Evolutionary conservation across 305 asterid species (phyloP), one percentile per base, ranked within the genome.

Genomic region (Fraxinus greggii): DNA sequence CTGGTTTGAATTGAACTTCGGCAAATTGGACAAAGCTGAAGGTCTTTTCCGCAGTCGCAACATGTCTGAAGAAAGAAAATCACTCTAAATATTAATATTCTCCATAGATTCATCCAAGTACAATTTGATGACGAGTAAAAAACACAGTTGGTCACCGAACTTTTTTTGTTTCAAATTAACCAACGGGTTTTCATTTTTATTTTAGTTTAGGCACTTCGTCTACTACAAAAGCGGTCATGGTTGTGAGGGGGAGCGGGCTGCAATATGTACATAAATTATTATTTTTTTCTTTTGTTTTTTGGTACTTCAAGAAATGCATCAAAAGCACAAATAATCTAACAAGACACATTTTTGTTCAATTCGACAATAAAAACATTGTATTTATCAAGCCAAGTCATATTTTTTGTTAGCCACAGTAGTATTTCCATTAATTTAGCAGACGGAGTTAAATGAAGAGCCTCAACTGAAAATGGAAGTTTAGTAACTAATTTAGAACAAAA

Each of bases 11-110:
- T 92, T 80, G 38, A 79, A 82, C 88, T 88, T 33, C 97, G 93
- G 84, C 99, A 95, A 17, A 94, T 94, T 7, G 99, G 98, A 86
- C 97, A 95, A 78, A 79, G 81, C 59, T 90, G 83, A 75, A 95
- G 96, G 77, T 88, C 89, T 75, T 85, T 86, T 59, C 99, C 99
- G 79, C 99, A 95, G 1, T 88, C 93, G 7, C 91, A 82, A 81
- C 99, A 95, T 35, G 99, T 95, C 97, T 93, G 88, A 51, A 6
- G 40, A 79, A 82, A 63, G 10, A 75, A 4, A 33, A n/a, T 19
- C 70, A 61, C 26, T 48, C 59, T n/a, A 23, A 61, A 23, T 23
- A 61, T 23, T 61, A 61, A 61, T 61, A 23, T 23, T 13, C 15
- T 61, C 5, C 72, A 23, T 8, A 2, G 72, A 9, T 61, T 61